Conservation (phyloP, 2,329 filamentous ascomycete genomes). For the Curvularia spicifera region DNA sequence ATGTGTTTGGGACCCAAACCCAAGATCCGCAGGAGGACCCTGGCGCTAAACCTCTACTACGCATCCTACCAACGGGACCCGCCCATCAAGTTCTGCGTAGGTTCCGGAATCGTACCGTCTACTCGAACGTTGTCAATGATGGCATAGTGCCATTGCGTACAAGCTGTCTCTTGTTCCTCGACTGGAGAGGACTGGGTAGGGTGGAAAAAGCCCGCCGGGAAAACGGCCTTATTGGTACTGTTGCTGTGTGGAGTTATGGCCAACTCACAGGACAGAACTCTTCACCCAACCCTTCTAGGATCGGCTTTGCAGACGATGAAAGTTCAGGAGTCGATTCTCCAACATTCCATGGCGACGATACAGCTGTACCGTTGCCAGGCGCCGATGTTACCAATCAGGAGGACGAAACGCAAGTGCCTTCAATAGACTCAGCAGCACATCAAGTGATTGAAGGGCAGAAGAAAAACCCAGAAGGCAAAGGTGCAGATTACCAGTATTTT, state of each 20-base stretch:
- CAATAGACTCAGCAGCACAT: conserved; percentile 39
- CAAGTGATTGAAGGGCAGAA: conserved; percentile 42
- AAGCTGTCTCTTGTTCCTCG: conserved; percentile 93
- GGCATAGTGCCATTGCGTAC: conserved; percentile 94
- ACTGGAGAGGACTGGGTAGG: conserved; percentile 91
- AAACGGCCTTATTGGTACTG: conserved; percentile 88
- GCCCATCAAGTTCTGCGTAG: conserved; percentile 85
- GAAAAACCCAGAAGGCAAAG: conserved; percentile 29
- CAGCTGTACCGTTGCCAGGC: conserved; percentile 73
- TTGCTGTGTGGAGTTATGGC: conserved; percentile 93
- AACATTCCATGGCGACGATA: conserved; percentile 44
- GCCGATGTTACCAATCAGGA: conserved; percentile 71
- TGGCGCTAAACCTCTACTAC: conserved; percentile 84
- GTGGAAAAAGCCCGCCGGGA: conserved; percentile 94
- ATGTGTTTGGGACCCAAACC: conserved; percentile 72
- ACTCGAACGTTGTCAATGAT: conserved; percentile 97
- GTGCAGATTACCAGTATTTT: conserved; percentile 28
- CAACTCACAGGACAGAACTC: conserved; percentile 78
- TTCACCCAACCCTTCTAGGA: conserved; percentile 62
- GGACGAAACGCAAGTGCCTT: conserved; percentile 57
- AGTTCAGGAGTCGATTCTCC: conserved; percentile 39
- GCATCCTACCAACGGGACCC: conserved; percentile 88
- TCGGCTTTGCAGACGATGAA: conserved; percentile 39
- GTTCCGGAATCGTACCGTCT: conserved; percentile 89
- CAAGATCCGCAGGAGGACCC: conserved; percentile 68